phyloP scores from a whole-genome alignment of 805 yeast genomes.

The Metahyphopichia silvanorum region DNA sequence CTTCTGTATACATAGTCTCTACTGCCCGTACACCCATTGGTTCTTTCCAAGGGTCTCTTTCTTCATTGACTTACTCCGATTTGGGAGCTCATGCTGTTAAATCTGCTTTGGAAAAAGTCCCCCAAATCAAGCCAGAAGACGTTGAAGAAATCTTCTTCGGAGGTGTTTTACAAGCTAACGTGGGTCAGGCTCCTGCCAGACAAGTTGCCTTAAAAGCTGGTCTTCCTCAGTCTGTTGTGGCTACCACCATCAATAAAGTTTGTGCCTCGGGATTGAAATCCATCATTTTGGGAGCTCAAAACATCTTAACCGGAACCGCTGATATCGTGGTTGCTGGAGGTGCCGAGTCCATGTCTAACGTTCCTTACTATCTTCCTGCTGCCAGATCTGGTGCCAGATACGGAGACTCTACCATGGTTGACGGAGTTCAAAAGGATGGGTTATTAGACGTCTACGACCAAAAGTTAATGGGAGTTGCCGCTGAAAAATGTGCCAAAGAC shows the following conservation, averaged over 20 bases:
- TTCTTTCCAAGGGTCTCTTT: conserved; percentile 80
- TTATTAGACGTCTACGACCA: conserved; percentile 87
- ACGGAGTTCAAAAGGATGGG: conserved; percentile 92
- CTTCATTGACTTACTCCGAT: conserved; percentile 76
- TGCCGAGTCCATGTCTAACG: conserved; percentile 95
- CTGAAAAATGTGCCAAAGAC: conserved; percentile 92
- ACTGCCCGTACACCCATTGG: conserved; percentile 96
- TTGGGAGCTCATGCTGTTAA: conserved; percentile 91
- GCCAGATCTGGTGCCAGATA: conserved; percentile 88
- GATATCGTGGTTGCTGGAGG: conserved; percentile 97
- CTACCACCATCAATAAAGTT: conserved; percentile 92
- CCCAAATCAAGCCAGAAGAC: conserved; percentile 69
- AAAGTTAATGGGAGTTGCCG: conserved; percentile 93
- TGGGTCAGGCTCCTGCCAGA: conserved; percentile 98
- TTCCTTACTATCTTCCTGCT: conserved; percentile 86
- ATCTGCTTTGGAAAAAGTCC: conserved; percentile 80
- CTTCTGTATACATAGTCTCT: conserved; percentile 80
- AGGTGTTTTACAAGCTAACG: conserved; percentile 86
- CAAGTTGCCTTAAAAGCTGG: conserved; percentile 95
- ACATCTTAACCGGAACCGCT: conserved; percentile 82
- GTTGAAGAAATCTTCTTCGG: conserved; percentile 93
- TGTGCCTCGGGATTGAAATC: conserved; percentile 97
- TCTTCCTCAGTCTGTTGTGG: conserved; percentile 71
- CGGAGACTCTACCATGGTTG: conserved; percentile 77
- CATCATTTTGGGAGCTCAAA: conserved; percentile 84